A percentile compares a stretch with the other conserved stretches of the same genome.
Conservation (phyloP, 1,284 basidiomycete species). For the Moesziomyces globuligerus region DNA sequence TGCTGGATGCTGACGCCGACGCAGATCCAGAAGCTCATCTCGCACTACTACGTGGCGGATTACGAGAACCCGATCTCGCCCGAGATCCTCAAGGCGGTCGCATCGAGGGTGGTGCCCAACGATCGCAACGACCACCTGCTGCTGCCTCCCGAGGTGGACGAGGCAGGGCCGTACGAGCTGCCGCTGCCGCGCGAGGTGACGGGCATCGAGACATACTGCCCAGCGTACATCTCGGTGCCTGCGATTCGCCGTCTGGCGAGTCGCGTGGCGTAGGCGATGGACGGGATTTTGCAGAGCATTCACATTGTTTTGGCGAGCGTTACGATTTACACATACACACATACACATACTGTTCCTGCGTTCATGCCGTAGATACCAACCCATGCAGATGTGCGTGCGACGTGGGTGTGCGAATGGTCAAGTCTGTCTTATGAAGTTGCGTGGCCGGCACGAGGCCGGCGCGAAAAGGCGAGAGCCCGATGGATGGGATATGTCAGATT, state of each 20-base stretch:
- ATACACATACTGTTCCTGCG: no score
- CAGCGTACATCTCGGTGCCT: conserved; percentile 64
- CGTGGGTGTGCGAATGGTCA: no score
- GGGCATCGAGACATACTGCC: conserved; percentile 67
- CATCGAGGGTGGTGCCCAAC: conserved; percentile 65
- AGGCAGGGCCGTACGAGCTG: conserved; percentile 66
- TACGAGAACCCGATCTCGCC: conserved; percentile 75
- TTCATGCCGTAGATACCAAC: conserved; percentile 2
- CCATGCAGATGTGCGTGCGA: no score
- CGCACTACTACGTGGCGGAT: conserved; percentile 98
- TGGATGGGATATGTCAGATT: conserved; percentile 8
- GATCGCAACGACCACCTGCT: conserved; percentile 67
- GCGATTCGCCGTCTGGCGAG: conserved; percentile 61
- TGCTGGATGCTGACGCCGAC: conserved; percentile 99
- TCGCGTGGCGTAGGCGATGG: conserved; percentile 54
- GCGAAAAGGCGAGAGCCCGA: neutral
- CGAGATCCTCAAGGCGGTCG: conserved; percentile 67
- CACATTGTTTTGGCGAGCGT: no score
- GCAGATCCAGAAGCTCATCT: conserved; percentile 98
- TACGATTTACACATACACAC: no score
- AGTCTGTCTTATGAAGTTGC: no score
- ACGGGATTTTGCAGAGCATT: no score
- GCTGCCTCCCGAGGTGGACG: conserved; percentile 66
- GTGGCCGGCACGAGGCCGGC: no score
- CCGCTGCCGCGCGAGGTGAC: conserved; percentile 65